These are phyloP conservation scores for Pseudisothecium myosuroides DNA, from an alignment of 225 moss, liverwort and hornwort genomes.

Conservation along the genomic window DNA sequence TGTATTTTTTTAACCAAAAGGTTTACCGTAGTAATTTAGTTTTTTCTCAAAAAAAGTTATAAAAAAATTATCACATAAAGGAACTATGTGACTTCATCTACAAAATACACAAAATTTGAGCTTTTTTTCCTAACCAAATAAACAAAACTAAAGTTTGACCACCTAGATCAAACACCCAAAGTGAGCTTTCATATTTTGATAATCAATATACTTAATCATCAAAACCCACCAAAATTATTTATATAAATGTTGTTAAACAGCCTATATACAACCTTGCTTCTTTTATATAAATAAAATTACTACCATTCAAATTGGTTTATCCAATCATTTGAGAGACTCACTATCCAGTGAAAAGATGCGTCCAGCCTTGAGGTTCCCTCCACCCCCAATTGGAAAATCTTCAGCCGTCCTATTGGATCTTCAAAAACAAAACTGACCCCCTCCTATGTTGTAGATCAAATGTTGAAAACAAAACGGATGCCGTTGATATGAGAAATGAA, in stretches of 20 bases:
- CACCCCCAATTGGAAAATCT: no score
- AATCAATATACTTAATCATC: not conserved
- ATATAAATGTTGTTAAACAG: no score
- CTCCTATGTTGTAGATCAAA: no score
- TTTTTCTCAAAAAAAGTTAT: not conserved
- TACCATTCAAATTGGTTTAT: not conserved
- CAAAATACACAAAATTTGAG: not conserved
- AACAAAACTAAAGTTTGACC: not conserved
- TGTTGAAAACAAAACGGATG: no score
- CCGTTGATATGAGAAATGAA: no score
- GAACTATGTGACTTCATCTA: not conserved
- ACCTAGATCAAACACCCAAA: not conserved
- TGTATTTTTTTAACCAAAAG: not conserved
- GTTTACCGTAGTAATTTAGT: not conserved
- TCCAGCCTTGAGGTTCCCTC: no score
- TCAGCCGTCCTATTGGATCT: no score
- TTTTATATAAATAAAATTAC: not conserved
- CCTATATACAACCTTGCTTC: not conserved
- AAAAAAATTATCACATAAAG: not conserved
- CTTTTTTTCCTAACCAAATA: not conserved
- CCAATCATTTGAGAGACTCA: accelerated
- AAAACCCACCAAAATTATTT: not conserved
- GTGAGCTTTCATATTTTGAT: not conserved
- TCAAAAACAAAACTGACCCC: no score
- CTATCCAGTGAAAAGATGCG: no score